phyloP scores from a whole-genome alignment of 83 land plant genomes.

The Picea abies region DNA sequence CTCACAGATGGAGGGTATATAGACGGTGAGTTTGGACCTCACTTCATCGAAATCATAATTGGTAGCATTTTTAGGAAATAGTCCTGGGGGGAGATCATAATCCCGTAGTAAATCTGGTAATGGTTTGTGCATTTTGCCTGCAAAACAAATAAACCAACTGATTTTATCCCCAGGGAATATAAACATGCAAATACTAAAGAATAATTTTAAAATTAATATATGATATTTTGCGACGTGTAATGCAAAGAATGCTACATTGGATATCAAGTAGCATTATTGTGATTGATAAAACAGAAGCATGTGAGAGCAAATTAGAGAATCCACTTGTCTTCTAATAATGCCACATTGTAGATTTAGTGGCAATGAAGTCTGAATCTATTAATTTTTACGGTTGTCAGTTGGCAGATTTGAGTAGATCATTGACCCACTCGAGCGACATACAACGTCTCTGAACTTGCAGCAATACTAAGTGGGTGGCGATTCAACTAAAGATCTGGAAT shows the following conservation, averaged over 20 bases:
- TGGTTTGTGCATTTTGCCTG: slow-evolving; percentile 78
- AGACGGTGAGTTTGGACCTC: slow-evolving; percentile 69
- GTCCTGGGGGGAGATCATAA: slow-evolving; percentile 76
- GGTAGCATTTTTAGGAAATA: slow-evolving; percentile 82
- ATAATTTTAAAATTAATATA: neutral
- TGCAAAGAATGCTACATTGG: neutral
- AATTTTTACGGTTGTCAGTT: neutral
- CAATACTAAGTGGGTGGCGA: neutral
- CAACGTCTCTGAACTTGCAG: neutral
- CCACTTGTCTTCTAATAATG: neutral
- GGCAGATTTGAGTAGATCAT: neutral
- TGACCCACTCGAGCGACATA: neutral
- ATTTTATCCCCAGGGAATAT: neutral
- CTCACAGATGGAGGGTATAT: slow-evolving; percentile 80
- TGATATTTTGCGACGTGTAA: neutral
- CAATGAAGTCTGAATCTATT: neutral
- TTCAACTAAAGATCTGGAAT: neutral
- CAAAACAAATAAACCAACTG: neutral
- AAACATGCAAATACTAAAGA: neutral
- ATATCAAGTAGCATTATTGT: neutral
- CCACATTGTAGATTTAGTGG: neutral
- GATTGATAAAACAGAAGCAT: neutral
- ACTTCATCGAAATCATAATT: slow-evolving; percentile 87
- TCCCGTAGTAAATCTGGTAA: slow-evolving; percentile 80
- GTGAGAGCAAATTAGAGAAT: neutral